These are phyloP conservation scores for Xylariaceae sp. DNA, from an alignment of 2,329 filamentous ascomycete species.

Conservation along the genomic window DNA sequence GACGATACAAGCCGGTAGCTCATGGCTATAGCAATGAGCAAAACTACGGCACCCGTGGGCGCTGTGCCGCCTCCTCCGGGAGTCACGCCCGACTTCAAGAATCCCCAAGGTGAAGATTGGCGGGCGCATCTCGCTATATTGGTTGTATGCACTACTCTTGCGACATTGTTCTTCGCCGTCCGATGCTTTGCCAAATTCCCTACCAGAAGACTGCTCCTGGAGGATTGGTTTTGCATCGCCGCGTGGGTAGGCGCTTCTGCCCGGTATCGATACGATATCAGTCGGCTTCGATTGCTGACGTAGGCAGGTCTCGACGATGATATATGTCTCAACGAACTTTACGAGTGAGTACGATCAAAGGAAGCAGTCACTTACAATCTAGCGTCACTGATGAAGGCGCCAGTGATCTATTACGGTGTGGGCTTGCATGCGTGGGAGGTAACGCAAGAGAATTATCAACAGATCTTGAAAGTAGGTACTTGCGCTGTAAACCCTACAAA, in stretches of 20 bases:
- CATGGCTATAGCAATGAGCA: too few relatives aligned
- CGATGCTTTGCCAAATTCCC: slow-evolving; percentile 15
- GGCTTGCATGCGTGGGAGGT: slow-evolving; percentile 21
- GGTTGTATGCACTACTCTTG: slow-evolving; percentile 9
- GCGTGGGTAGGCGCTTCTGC: slow-evolving; percentile 9
- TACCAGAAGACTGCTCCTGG: slow-evolving; percentile 4
- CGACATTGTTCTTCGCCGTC: slow-evolving; percentile 10
- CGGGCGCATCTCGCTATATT: slow-evolving; percentile 9
- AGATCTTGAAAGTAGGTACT: slow-evolving; percentile 1
- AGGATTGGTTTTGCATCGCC: slow-evolving; percentile 10
- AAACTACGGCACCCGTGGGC: slow-evolving; percentile 2
- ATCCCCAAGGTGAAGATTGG: slow-evolving; percentile 12
- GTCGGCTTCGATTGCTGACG: not conserved
- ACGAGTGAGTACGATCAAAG: not conserved
- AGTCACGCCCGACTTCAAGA: slow-evolving; percentile 15
- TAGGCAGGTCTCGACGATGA: not conserved
- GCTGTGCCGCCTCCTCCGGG: slow-evolving; percentile 19
- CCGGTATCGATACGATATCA: not conserved
- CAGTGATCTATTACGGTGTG: slow-evolving; percentile 20
- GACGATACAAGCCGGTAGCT: too few relatives aligned
- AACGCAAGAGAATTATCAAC: slow-evolving; percentile 3
- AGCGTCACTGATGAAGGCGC: too few relatives aligned
- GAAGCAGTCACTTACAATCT: too few relatives aligned
- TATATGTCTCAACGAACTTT: slow-evolving; percentile 4
- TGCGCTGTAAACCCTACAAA: too few relatives aligned